Evolutionary conservation across 2,329 filamentous ascomycete genomes (phyloP).

Genomic region (Colletotrichum sp.): DNA sequence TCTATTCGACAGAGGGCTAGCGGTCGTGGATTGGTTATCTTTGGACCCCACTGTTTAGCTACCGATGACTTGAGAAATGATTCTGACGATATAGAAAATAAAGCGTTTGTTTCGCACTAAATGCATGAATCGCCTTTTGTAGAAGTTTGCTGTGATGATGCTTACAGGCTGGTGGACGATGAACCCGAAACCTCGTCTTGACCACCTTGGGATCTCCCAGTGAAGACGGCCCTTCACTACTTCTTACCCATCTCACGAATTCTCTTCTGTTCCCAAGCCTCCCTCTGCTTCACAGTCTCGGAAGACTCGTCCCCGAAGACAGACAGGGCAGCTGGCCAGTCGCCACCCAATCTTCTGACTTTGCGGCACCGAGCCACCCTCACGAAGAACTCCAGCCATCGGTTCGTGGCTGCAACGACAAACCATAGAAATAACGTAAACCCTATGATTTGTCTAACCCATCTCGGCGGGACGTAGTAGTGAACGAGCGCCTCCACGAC

Average conservation of each 20-base stretch:
- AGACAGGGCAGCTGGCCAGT: not conserved
- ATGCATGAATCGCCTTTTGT: not conserved
- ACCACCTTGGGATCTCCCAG: not conserved
- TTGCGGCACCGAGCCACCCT: not conserved
- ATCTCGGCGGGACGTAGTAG: not conserved
- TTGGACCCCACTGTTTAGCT: not conserved
- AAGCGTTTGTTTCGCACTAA: conserved; percentile 14
- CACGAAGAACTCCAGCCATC: not conserved
- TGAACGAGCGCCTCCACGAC: not conserved
- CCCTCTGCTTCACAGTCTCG: not conserved
- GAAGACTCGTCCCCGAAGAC: not conserved
- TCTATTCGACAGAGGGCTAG: conserved; percentile 14
- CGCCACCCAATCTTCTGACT: not conserved
- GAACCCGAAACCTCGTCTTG: not conserved
- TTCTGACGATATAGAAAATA: conserved; percentile 21
- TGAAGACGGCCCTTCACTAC: not conserved
- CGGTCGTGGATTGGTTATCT: not conserved
- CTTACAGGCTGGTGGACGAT: not conserved
- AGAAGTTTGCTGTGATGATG: not conserved
- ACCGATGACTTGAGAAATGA: conserved; percentile 17
- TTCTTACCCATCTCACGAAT: not conserved
- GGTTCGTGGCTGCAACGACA: not conserved
- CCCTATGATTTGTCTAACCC: not conserved
- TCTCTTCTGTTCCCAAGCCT: not conserved
- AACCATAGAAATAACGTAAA: not conserved